phyloP scores from a whole-genome alignment of 192 early-diverging fungal species.

The Coemansia sp. region DNA sequence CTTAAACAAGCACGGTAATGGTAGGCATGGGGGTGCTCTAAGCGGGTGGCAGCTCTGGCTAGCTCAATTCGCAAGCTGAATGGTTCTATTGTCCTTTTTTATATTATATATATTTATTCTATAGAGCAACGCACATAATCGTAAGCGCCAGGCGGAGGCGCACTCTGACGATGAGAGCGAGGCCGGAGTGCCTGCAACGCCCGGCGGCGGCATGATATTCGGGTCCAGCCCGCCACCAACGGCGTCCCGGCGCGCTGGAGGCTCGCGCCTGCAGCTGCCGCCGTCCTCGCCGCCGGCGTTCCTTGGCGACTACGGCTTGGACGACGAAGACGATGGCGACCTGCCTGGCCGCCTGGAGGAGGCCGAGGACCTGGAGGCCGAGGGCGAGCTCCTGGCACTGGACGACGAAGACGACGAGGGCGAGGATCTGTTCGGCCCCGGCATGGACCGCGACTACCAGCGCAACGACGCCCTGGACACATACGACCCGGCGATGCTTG shows the following conservation, averaged over 20 bases:
- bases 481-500: constrained; percentile 82
- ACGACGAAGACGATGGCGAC: constrained; percentile 13
- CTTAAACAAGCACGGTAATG: background rate
- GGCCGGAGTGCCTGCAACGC: constrained; percentile 30
- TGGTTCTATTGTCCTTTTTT: too few relatives aligned
- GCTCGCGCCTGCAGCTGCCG: constrained; percentile 24
- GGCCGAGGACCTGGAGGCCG: constrained; percentile 26
- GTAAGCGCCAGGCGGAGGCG: constrained; percentile 46
- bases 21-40: background rate
- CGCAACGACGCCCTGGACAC: constrained; percentile 67
- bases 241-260: constrained; percentile 20
- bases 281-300: constrained; percentile 50
- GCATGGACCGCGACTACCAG: constrained; percentile 83
- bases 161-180: constrained; percentile 34
- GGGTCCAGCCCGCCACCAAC: constrained; percentile 45
- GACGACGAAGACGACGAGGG: constrained; percentile 75
- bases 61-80: background rate
- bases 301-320: constrained; percentile 13
- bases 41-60: too few relatives aligned
- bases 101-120: too few relatives aligned
- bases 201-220: constrained; percentile 48
- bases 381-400: constrained; percentile 41
- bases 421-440: constrained; percentile 87
- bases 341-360: constrained; percentile 36
- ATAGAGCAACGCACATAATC: constrained; percentile 26